These are phyloP conservation scores for Hemileccinum hortonii DNA, from an alignment of 1,284 basidiomycete genomes.

Conservation along the genomic window DNA sequence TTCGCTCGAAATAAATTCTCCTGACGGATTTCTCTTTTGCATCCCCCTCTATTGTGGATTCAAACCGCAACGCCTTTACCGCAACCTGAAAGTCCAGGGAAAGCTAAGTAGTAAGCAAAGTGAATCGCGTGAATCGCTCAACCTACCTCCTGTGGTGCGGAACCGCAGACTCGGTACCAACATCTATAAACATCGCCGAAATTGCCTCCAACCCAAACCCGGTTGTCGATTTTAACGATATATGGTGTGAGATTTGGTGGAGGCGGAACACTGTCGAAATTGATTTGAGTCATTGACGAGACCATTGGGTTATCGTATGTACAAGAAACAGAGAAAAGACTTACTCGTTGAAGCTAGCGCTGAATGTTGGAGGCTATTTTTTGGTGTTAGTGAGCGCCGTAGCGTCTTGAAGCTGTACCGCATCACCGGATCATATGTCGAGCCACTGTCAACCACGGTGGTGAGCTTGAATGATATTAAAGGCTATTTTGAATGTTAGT, in stretches of 20 bases:
- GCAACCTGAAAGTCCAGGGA: slow-evolving; percentile 14
- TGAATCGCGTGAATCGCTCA: neutral
- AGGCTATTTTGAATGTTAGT: no score
- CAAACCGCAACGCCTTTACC: slow-evolving; percentile 15
- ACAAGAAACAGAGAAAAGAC: no score
- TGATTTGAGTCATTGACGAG: no score
- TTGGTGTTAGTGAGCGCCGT: no score
- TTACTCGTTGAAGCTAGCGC: no score
- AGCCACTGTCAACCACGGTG: no score
- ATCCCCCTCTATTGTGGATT: neutral
- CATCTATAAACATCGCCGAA: slow-evolving; percentile 20
- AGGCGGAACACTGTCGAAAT: neutral
- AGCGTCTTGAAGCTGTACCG: no score
- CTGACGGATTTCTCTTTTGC: neutral
- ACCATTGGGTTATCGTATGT: no score
- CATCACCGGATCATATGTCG: no score
- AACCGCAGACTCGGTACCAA: neutral
- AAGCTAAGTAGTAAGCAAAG: neutral
- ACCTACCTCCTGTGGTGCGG: slow-evolving; percentile 7
- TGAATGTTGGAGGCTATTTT: no score
- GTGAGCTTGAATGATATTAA: no score
- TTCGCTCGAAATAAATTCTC: neutral
- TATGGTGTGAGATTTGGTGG: slow-evolving; percentile 15
- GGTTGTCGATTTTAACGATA: neutral
- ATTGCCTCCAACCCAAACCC: slow-evolving; percentile 6